A percentile compares a stretch with the other conserved stretches of the same genome.
phyloP scores from a whole-genome alignment of 768 basidiomycete species.

The Russula sp. region DNA sequence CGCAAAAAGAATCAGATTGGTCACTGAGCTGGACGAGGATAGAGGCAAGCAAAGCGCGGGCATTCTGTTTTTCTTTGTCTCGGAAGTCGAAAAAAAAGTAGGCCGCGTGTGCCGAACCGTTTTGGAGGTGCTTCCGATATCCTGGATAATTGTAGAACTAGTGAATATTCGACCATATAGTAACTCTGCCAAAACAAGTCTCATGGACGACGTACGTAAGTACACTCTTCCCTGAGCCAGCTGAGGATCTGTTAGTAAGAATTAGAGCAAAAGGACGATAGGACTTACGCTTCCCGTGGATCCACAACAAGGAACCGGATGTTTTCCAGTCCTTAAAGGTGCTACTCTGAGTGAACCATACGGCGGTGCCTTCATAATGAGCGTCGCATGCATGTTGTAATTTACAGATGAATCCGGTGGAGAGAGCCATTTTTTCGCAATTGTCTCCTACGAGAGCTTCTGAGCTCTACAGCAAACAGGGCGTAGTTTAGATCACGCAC shows the following conservation, averaged over 20 bases:
- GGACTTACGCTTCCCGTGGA: constrained; percentile 2
- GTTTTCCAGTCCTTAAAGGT: background rate
- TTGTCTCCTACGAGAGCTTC: background rate
- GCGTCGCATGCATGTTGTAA: background rate
- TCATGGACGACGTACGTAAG: background rate
- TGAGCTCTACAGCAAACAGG: background rate
- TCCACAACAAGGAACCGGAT: background rate
- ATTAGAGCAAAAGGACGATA: background rate
- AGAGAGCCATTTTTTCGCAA: constrained; percentile 1
- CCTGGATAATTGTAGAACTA: constrained; percentile 4
- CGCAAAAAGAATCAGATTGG: background rate
- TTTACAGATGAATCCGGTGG: constrained; percentile 4
- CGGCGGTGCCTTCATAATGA: background rate
- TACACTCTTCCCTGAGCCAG: constrained; percentile 8
- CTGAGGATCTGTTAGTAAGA: background rate
- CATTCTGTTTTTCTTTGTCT: constrained; percentile 27
- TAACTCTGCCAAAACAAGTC: background rate
- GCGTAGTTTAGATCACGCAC: background rate
- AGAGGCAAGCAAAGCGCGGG: constrained; percentile 25
- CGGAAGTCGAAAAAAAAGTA: constrained; percentile 11
- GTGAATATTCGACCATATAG: background rate
- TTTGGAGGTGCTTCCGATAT: background rate
- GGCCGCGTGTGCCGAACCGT: background rate
- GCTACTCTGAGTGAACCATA: background rate
- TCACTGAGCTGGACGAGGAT: constrained; percentile 3